Evolutionary conservation across 257 asterid genomes (phyloP).

Genomic region (Solanum chiquidenum): DNA sequence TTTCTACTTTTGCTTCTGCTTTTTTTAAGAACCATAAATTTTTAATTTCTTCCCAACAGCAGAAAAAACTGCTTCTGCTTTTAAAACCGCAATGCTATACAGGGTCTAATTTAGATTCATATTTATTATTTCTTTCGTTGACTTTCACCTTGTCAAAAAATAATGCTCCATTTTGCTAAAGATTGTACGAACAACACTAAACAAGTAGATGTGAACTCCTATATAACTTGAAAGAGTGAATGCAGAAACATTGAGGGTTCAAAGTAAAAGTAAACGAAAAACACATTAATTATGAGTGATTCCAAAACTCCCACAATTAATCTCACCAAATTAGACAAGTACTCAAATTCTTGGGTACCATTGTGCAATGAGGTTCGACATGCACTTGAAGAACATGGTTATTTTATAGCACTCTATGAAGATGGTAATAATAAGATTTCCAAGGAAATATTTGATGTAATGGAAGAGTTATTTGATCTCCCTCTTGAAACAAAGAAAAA

Average conservation of each 20-base stretch:
- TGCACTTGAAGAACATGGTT: conserved; percentile 55
- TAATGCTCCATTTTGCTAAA: too few species aligned
- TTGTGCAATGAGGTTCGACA: conserved; percentile 25
- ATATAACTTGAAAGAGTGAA: background rate
- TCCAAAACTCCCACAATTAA: conserved; percentile 23
- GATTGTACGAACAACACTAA: too few species aligned
- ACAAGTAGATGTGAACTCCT: too few species aligned
- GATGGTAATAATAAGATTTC: conserved; percentile 7
- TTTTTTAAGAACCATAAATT: too few species aligned
- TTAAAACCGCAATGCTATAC: too few species aligned
- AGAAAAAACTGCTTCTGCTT: too few species aligned
- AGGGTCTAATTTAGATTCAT: too few species aligned
- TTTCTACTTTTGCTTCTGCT: too few species aligned
- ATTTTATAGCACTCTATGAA: conserved; percentile 29
- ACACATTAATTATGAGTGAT: background rate
- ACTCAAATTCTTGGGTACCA: conserved; percentile 20
- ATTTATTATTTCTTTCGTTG: too few species aligned
- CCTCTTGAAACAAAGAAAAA: conserved; percentile 43
- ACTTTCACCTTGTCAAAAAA: too few species aligned
- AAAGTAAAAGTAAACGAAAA: background rate
- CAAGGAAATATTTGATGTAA: conserved; percentile 17
- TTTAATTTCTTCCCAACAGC: too few species aligned
- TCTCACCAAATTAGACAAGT: conserved; percentile 12
- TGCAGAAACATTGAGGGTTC: background rate
- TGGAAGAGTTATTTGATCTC: conserved; percentile 30